Evolutionary conservation across 441 rosid genomes (phyloP).

Genomic region (Pelargonium exstipulatum): DNA sequence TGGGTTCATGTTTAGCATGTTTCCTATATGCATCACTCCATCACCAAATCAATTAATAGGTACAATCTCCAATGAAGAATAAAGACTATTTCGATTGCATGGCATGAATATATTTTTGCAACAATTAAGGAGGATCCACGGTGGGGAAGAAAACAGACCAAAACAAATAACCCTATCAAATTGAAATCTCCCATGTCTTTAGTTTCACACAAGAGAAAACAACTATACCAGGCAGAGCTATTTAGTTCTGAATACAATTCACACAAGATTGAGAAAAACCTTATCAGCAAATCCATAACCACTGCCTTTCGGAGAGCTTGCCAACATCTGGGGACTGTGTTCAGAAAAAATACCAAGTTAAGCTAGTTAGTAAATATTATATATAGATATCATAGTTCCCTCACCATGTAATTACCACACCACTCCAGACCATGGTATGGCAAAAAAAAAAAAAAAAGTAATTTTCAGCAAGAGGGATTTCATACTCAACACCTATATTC

Average conservation of each 20-base stretch:
- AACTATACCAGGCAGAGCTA: neutral
- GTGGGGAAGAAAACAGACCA: too few species aligned
- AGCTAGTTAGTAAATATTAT: neutral
- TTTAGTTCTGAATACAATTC: neutral
- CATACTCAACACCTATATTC: too few species aligned
- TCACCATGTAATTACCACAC: neutral
- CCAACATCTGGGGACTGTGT: constrained; percentile 48
- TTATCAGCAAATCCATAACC: constrained; percentile 98
- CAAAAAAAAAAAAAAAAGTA: too few species aligned
- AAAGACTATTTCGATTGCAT: neutral
- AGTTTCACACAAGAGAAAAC: neutral
- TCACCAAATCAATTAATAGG: neutral
- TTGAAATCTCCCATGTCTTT: neutral
- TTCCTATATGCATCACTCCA: neutral
- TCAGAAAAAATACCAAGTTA: constrained; percentile 7
- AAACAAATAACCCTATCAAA: neutral
- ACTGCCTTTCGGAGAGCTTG: constrained; percentile 59
- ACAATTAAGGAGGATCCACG: too few species aligned
- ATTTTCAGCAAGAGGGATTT: too few species aligned
- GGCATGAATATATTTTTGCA: too few species aligned
- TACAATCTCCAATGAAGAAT: neutral
- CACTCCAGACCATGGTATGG: neutral
- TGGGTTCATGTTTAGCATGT: neutral
- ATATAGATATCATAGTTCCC: neutral
- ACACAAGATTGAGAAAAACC: constrained; percentile 39